Conservation (phyloP, 345 rosid species). For the Hypericum perforatum region DNA sequence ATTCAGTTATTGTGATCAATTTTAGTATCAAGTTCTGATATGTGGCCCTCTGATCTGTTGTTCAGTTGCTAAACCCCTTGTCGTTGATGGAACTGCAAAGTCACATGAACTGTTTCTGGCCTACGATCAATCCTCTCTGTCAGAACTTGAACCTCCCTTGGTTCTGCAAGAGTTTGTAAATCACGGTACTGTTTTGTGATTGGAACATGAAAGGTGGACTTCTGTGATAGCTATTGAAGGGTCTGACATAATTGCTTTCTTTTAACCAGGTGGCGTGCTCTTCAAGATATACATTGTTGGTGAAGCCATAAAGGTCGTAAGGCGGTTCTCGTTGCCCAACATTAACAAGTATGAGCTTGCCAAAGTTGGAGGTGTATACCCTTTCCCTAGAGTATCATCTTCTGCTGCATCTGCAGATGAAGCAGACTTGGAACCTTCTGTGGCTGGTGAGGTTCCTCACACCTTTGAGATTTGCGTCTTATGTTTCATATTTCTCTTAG, state of each 20-base stretch:
- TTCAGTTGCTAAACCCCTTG: conserved; percentile 86
- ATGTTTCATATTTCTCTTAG: not conserved
- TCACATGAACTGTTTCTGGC: conserved; percentile 80
- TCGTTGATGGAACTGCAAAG: conserved; percentile 82
- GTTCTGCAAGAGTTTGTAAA: conserved; percentile 88
- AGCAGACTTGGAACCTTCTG: conserved; percentile 63
- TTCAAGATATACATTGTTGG: conserved; percentile 77
- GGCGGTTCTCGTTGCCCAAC: conserved; percentile 74
- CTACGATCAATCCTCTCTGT: conserved; percentile 54
- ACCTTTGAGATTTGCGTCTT: not conserved
- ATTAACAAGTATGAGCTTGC: conserved; percentile 43
- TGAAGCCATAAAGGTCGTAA: conserved; percentile 69
- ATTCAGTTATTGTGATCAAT: not conserved
- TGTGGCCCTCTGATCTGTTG: conserved; percentile 6
- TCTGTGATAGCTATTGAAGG: not conserved
- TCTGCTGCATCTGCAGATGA: conserved; percentile 81
- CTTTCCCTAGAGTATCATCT: conserved; percentile 79
- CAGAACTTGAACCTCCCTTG: conserved; percentile 77
- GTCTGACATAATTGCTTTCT: conserved; percentile 3
- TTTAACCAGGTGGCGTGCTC: conserved; percentile 62
- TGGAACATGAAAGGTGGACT: not conserved
- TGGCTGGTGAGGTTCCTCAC: conserved; percentile 44
- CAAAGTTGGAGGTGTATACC: conserved; percentile 49
- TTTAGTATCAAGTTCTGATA: not conserved
- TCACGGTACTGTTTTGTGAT: conserved; percentile 47